Percentiles rank a stretch among this genome's conserved stretches.
Conservation (phyloP, 257 asterid genomes). For the Solanum habrochaites region DNA sequence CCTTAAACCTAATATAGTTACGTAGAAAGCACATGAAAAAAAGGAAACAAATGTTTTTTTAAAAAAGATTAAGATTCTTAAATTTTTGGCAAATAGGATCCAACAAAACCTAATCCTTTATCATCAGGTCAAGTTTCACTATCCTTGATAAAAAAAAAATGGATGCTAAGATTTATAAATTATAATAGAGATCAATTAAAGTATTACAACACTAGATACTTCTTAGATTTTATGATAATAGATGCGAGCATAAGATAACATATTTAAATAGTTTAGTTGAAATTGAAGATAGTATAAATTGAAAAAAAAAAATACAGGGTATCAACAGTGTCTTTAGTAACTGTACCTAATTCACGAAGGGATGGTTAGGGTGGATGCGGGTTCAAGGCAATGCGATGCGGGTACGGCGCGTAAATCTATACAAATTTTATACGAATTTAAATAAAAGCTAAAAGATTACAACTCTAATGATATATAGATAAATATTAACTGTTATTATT, state of each 20-base stretch:
- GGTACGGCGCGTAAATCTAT: rapidly evolving
- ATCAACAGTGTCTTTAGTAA: background rate
- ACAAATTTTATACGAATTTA: too few relatives aligned
- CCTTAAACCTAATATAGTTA: background rate
- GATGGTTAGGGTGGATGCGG: too few relatives aligned
- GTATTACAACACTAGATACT: background rate
- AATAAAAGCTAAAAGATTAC: background rate
- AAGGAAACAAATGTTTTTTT: background rate
- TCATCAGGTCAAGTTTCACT: background rate
- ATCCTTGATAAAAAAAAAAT: background rate
- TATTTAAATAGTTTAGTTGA: too few relatives aligned
- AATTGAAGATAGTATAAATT: too few relatives aligned
- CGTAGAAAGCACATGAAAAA: background rate
- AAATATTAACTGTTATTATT: background rate
- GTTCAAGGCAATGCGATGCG: background rate
- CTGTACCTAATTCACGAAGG: too few relatives aligned
- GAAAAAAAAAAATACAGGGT: background rate
- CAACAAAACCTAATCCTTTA: background rate
- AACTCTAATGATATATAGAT: background rate
- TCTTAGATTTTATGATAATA: too few relatives aligned
- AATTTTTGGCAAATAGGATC: background rate
- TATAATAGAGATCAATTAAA: background rate
- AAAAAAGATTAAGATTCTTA: background rate
- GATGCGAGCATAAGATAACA: background rate
- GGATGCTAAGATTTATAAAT: background rate